Evolutionary conservation across 2,329 filamentous ascomycete genomes (phyloP).

Genomic region (Ceratocystis diversiconidia): DNA sequence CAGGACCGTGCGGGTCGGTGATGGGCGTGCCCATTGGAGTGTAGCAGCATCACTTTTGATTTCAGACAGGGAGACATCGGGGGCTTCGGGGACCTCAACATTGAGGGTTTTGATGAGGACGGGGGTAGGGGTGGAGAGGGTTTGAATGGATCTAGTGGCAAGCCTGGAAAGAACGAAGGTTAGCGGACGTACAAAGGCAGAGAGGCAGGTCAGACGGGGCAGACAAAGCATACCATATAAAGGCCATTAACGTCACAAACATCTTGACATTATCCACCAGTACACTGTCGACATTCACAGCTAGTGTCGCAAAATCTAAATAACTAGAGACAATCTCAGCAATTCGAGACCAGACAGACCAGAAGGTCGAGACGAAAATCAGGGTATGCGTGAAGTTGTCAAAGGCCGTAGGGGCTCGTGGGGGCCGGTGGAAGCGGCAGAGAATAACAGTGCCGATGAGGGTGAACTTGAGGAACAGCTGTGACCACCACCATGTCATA

Average conservation of each 20-base stretch:
- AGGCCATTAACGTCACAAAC: constrained; percentile 17
- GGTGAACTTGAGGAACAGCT: constrained; percentile 19
- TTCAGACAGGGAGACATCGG: constrained; percentile 77
- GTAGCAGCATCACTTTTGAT: constrained; percentile 79
- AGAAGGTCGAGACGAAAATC: constrained; percentile 19
- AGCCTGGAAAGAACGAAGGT: constrained; percentile 43
- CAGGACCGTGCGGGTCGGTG: constrained; percentile 50
- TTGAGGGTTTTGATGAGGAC: constrained; percentile 83
- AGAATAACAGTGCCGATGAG: constrained; percentile 19
- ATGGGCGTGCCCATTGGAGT: constrained; percentile 75
- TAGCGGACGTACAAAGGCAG: background rate
- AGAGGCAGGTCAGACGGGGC: background rate
- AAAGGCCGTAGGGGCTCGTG: constrained; percentile 18
- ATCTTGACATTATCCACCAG: constrained; percentile 19
- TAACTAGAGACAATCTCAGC: constrained; percentile 15
- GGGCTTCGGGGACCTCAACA: constrained; percentile 81
- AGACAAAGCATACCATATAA: constrained; percentile 17
- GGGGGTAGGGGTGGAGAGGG: constrained; percentile 78
- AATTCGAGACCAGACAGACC: constrained; percentile 18
- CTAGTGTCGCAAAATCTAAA: constrained; percentile 13
- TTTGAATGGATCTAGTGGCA: constrained; percentile 71
- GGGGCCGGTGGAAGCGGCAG: constrained; percentile 20
- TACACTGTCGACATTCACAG: constrained; percentile 15
- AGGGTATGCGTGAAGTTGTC: constrained; percentile 19
- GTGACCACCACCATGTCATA: constrained; percentile 18